Percentiles rank a stretch among this genome's conserved stretches.
phyloP scores from a whole-genome alignment of 1,139 yeast genomes.

The Kluyveromyces marxianus region DNA sequence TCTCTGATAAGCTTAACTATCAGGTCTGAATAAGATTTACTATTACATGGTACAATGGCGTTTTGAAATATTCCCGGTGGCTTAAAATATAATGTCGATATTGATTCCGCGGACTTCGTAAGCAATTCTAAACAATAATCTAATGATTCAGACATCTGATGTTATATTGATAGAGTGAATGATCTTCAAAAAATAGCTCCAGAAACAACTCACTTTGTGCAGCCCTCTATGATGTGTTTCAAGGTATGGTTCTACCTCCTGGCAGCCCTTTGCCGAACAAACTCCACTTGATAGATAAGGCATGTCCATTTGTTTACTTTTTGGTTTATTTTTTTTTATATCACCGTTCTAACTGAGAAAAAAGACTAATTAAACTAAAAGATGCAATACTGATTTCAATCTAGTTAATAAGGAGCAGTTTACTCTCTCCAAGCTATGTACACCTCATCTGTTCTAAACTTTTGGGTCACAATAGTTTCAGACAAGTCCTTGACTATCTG shows the following conservation, averaged over 20 bases:
- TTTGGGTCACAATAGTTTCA: conserved; percentile 84
- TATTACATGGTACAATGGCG: conserved; percentile 23
- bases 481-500: conserved; percentile 45
- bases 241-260: no score
- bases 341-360: no score
- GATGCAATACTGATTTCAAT: no score
- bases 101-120: conserved; percentile 22
- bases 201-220: no score
- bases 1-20: conserved; percentile 26
- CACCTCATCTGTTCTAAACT: conserved; percentile 91
- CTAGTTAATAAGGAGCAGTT: background rate
- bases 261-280: no score
- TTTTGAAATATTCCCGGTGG: conserved; percentile 32
- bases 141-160: conserved; percentile 21
- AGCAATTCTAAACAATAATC: conserved; percentile 24
- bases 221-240: no score
- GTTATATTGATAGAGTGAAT: background rate
- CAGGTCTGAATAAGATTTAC: conserved; percentile 13
- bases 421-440: conserved; percentile 77
- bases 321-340: no score
- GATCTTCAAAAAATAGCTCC: no score
- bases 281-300: no score
- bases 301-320: no score
- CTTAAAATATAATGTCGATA: conserved; percentile 26
- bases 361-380: no score